Conservation (phyloP, 257 asterid species). For the Capsicum baccatum region DNA sequence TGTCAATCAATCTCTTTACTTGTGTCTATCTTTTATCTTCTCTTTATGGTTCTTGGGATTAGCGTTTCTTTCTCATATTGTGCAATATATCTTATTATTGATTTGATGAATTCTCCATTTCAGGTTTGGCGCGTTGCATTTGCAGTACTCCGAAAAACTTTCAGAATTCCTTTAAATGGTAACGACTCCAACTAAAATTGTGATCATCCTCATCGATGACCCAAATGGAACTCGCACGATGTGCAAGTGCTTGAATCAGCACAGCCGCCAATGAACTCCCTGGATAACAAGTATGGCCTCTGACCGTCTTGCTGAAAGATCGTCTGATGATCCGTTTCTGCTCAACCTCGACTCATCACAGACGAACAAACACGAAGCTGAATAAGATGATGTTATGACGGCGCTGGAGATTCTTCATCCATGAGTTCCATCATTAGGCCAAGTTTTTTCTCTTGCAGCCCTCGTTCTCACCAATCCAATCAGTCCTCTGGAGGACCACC, state of each 20-base stretch:
- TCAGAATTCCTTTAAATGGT: slow-evolving; percentile 63
- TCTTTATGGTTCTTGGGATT: no score
- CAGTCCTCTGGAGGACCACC: slow-evolving; percentile 74
- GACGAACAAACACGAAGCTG: slow-evolving; percentile 64
- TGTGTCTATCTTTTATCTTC: no score
- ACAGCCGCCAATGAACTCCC: slow-evolving; percentile 79
- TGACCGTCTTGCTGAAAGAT: slow-evolving; percentile 54
- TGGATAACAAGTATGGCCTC: slow-evolving; percentile 73
- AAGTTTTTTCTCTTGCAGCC: slow-evolving; percentile 60
- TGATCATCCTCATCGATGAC: slow-evolving; percentile 75
- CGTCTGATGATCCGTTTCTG: slow-evolving; percentile 40
- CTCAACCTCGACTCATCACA: slow-evolving; percentile 54
- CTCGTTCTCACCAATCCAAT: slow-evolving; percentile 60
- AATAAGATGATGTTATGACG: slow-evolving; percentile 37
- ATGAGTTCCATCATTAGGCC: slow-evolving; percentile 53
- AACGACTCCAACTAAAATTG: slow-evolving; percentile 68
- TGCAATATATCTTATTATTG: slow-evolving; percentile 7
- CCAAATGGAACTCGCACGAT: slow-evolving; percentile 74
- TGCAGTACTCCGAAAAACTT: slow-evolving; percentile 52
- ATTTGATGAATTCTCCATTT: slow-evolving; percentile 27
- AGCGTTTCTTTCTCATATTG: no score
- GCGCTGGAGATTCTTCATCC: slow-evolving; percentile 51
- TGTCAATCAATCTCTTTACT: no score
- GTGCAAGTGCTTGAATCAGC: slow-evolving; percentile 80
- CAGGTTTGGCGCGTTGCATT: slow-evolving; percentile 33